phyloP scores from a whole-genome alignment of 306 rosid genomes.

The Vicia sativa region DNA sequence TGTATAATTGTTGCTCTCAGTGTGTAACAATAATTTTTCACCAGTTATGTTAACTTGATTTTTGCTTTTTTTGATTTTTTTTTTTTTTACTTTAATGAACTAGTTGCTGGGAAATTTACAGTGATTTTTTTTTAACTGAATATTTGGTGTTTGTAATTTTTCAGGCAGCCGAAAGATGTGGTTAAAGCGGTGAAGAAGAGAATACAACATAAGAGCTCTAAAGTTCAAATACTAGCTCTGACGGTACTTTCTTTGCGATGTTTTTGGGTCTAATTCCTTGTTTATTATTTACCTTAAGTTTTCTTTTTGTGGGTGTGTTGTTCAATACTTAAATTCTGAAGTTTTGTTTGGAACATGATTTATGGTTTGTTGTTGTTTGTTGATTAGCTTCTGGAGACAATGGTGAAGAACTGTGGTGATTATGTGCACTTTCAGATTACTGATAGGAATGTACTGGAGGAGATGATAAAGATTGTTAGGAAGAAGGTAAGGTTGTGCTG shows the following conservation, averaged over 20 bases:
- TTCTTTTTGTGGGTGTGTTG: slow-evolving; percentile 26
- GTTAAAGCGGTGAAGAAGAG: slow-evolving; percentile 93
- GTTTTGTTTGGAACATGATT: slow-evolving; percentile 37
- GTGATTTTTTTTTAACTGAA: slow-evolving; percentile 7
- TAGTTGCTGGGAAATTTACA: slow-evolving; percentile 14
- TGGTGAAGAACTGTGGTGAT: slow-evolving; percentile 99
- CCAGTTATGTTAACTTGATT: not conserved
- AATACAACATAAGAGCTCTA: slow-evolving; percentile 88
- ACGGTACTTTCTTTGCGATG: slow-evolving; percentile 59
- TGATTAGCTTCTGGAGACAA: slow-evolving; percentile 89
- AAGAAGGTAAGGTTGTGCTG: slow-evolving; percentile 72
- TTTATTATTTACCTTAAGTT: slow-evolving; percentile 15
- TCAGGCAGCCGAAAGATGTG: slow-evolving; percentile 99
- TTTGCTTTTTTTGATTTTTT: not conserved
- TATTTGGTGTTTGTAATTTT: slow-evolving; percentile 42
- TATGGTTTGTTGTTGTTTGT: slow-evolving; percentile 36
- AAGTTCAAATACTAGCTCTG: slow-evolving; percentile 79
- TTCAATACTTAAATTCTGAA: slow-evolving; percentile 10
- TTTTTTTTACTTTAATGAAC: not conserved
- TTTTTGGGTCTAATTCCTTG: slow-evolving; percentile 23
- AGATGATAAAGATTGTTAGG: slow-evolving; percentile 90
- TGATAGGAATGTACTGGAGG: slow-evolving; percentile 82
- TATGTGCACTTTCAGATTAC: slow-evolving; percentile 87
- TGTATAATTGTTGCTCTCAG: slow-evolving; percentile 25
- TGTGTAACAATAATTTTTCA: not conserved